Evolutionary conservation across 2,329 filamentous ascomycete genomes (phyloP), one percentile per base, ranked within the genome.

Genomic region (Apiospora aurea): DNA sequence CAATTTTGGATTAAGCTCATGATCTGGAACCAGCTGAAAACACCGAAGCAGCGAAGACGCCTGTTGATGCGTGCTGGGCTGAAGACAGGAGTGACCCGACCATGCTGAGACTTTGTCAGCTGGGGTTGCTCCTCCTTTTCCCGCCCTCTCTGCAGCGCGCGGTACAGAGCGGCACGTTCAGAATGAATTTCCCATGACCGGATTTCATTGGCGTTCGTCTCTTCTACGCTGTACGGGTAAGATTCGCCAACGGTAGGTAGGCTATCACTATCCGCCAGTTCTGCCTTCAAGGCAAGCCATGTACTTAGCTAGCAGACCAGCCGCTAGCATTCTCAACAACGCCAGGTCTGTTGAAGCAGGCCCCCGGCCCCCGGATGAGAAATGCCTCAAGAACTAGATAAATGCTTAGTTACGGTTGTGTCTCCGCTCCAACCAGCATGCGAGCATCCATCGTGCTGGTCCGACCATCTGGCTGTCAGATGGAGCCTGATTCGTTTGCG

Each of bases 21-120:
- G 1, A 41, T 64, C 57, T 64, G 57, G 57, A 64, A 64, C 57
- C 53, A 61, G 53, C 57, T 64, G 57, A 41, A 41, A 64, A 64
- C 29, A 41, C 57, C 41, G 57, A 14, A 21, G 53, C 53, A 61
- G 16, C 53, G 29, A 61, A n/a, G 29, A 7, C 53, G 53, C 53
- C 53, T 61, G 53, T n/a, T 38, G 57, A 24, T 64, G n/a, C 16
- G 38, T 38, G 29, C 41, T 41, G 34, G 41, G 57, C 57, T 64
- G 57, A 64, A 41, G 57, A 64, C 34, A 21, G 57, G 57, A 64
- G 57, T 21, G 57, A n/a, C 57, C 57, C 34, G 41, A 41, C 29
- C 57, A 64, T 13, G n/a, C 57, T 51, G 57, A 38, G 57, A 64
- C 34, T 38, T 38, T 18, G 57, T 41, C 57, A 41, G 34, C 57